A percentile compares a stretch with the other conserved stretches of the same genome.
Conservation (phyloP, 2,329 filamentous ascomycete genomes). For the Zymoseptoria ardabiliae region DNA sequence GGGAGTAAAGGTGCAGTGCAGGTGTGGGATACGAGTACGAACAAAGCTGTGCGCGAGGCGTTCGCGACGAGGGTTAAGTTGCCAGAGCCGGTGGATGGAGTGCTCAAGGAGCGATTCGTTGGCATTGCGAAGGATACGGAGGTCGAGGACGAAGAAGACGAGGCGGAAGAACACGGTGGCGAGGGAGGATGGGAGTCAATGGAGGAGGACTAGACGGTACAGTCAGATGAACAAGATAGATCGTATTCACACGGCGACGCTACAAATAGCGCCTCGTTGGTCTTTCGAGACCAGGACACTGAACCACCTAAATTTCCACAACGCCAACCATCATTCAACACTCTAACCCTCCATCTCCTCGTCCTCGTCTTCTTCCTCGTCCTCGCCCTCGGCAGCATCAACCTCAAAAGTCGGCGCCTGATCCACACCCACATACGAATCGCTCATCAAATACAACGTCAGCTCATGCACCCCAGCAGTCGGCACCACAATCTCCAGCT, state of each 20-base stretch:
- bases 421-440: constrained; percentile 94
- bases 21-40: constrained; percentile 96
- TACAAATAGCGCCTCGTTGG: background rate
- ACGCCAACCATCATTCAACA: background rate
- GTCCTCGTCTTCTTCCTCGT: constrained; percentile 83
- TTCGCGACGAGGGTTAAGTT: constrained; percentile 66
- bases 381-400: constrained; percentile 83
- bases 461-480: constrained; percentile 76
- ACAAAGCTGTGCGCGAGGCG: constrained; percentile 72
- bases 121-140: constrained; percentile 60
- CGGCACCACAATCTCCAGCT: constrained; percentile 82
- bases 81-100: constrained; percentile 44
- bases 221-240: background rate
- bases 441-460: constrained; percentile 92
- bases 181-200: constrained; percentile 32
- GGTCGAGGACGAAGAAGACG: constrained; percentile 55
- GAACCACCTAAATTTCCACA: background rate
- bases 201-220: constrained; percentile 27
- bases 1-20: constrained; percentile 90
- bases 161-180: constrained; percentile 37
- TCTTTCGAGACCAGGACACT: background rate
- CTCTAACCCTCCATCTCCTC: constrained; percentile 34
- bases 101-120: constrained; percentile 67
- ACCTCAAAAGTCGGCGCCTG: constrained; percentile 88
- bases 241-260: background rate